Base-by-base conservation (phyloP, 2,329 filamentous ascomycete species). In the Mariannaea sp. region DNA sequence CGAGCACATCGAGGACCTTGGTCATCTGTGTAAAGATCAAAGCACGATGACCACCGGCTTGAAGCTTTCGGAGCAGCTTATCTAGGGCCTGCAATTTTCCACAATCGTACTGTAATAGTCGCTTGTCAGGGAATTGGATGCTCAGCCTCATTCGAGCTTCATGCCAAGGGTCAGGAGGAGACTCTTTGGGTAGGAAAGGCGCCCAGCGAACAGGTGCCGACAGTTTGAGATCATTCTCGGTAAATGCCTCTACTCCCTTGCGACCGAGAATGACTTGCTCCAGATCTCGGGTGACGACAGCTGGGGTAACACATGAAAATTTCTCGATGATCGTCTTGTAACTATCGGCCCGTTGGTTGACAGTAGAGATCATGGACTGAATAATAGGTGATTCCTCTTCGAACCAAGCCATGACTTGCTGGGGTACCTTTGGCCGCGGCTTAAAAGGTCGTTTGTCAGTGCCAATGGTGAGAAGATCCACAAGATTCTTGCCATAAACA, bases 21-120 rank as follows among this genome's bases (percentile, higher is more conserved):
- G 94, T 97, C 94, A 99, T 99, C 68, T 99, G 94, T 0, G 95
- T 97, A 73, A 99, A 99, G 70, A 99, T 99, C 44, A 99, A 80
- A 8, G 92, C 94, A 7, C 95, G 90, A 67, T 97, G 94, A 1
- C 92, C 92, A 32, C 91, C 92, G 2, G 89, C 84, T 73, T 97
- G 92, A 7, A 99, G 80, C 57, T 89, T 87, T 8, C 94, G 88
- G 12, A 99, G 81, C 2, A 99, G 81, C 56, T 87, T 87, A 66
- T 95, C 94, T 13, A 99, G 81, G 14, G 88, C 86, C 67, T 99
- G 94, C 3, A 99, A 82, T 72, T 99, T 99, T 63, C 94, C 94
- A 67, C 94, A 97, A 72, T 99, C 94, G 70, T 96, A 99, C 70
- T 99, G 93, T 1, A 99, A 78, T n/a, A 99, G 83, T 29, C 94